Evolutionary conservation across 2,329 filamentous ascomycete genomes (phyloP), one percentile per base, ranked within the genome.

Genomic region (Huntiella omanensis): DNA sequence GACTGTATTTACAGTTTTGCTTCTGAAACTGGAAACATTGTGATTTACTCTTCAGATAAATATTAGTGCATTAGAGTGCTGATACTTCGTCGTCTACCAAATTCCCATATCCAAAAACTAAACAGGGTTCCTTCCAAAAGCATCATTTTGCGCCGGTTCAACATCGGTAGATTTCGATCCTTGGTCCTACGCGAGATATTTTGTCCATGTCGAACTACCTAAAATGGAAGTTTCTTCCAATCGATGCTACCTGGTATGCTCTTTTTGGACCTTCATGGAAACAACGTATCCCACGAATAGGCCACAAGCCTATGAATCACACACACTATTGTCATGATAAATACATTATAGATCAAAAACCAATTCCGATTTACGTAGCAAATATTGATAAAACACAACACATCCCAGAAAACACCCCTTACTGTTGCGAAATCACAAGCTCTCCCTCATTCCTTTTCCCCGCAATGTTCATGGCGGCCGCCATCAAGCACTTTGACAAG

Each of bases 11-110:
- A 71, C 70, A 68, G 63, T 55, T 72, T 73, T 41, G 69, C 67
- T 47, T 69, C 62, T 33, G 69, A 68, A 6, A 71, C 46, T 36
- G 68, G 66, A 52, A 71, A 71, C 68, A 73, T 73, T 50, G 33
- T 54, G 34, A 13, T 43, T 15, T 34, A 19, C 19, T 15, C 37
- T 15, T 19, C 37, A 17, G 37, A 19, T 39, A 39, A 39, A 39
- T 16, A 39, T 39, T 19, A 12, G 35, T n/a, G 19, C 4, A 8
- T 6, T 17, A 16, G 11, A 13, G 4, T 7, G 8, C 10, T 15
- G 37, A 19, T 39, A 10, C 4, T 39, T 39, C 15, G 35, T 6
- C n/a, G 35, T 37, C 35, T 5, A 4, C 35, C 12, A n/a, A 37
- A 37, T 37, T 4, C 5, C 11, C 17, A 40, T 16, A 8, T 12